Evolutionary conservation across 306 rosid genomes (phyloP), one percentile per base, ranked within the genome.

Genomic region (Gastrolobium villosum): DNA sequence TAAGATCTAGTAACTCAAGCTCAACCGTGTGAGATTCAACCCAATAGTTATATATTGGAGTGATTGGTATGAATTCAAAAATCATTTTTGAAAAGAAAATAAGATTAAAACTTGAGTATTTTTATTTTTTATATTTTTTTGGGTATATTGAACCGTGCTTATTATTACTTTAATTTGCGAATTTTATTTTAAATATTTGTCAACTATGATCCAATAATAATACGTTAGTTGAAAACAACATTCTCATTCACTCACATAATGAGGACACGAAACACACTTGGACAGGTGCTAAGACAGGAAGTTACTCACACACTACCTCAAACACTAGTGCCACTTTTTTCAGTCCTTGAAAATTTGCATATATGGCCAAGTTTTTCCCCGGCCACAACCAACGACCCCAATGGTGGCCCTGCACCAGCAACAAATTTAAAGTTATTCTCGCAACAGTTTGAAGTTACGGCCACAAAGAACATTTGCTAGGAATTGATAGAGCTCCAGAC

Each of bases 281-380:
- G 72, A 70, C 78, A 76, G 3, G 70, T 62, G 54, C 10, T 20
- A 76, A 53, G 86, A 82, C 79, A 82, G 60, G 67, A 59, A 68
- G 50, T 60, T 36, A 49, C 31, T 59, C 49, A 0, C 49, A 0
- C 26, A 48, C 34, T 1, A 41, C 39, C 61, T 54, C 53, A 48
- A 49, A 68, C 14, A 46, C 36, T 30, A 40, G 55, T 67, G 76
- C 13, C 35, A 4, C 10, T 37, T 53, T 49, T 76, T 82, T 45
- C 0, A 70, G 55, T 70, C n/a, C 6, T 56, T 53, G 5, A n/a
- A 30, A 53, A 45, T 54, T 76, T n/a, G 11, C 57, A 14, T 43
- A 2, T 7, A 48, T 71, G 71, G 35, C 56, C 69, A 63, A 6
- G 10, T 8, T 46, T 71, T 76, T 48, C 70, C 78, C 77, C 56